Conservation (phyloP, 2,329 filamentous ascomycete species). For the Penicillium sp. region DNA sequence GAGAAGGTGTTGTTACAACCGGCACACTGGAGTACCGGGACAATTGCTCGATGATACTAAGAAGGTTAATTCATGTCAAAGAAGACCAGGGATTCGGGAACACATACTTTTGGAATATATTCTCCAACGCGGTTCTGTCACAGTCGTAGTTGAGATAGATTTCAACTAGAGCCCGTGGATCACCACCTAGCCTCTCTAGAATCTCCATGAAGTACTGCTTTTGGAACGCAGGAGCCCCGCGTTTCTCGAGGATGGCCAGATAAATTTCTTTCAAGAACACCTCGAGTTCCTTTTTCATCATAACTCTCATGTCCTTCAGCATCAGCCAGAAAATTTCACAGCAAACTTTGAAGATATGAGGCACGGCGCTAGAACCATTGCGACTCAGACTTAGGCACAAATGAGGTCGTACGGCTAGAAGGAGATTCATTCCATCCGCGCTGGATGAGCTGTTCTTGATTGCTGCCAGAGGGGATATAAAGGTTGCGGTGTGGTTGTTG, state of each 20-base stretch:
- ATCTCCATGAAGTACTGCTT: conserved; percentile 90
- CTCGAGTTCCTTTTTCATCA: conserved; percentile 98
- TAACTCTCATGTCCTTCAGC: conserved; percentile 86
- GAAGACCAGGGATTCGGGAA: neutral
- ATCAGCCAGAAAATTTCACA: conserved; percentile 98
- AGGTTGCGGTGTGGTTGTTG: conserved; percentile 88
- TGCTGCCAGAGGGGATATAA: conserved; percentile 85
- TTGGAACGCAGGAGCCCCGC: conserved; percentile 80
- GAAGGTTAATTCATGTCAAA: conserved; percentile 5
- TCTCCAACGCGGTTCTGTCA: conserved; percentile 85
- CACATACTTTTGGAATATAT: conserved; percentile 78
- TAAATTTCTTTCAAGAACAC: conserved; percentile 98
- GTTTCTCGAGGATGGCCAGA: conserved; percentile 82
- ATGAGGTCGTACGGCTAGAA: conserved; percentile 96
- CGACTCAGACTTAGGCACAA: conserved; percentile 90
- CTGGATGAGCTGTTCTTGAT: conserved; percentile 89
- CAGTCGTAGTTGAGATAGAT: conserved; percentile 98
- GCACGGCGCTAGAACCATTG: conserved; percentile 91
- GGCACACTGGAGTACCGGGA: conserved; percentile 81
- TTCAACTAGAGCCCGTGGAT: conserved; percentile 86
- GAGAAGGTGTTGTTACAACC: conserved; percentile 68
- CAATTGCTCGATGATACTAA: conserved; percentile 82
- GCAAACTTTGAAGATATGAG: conserved; percentile 89
- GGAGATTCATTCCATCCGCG: conserved; percentile 77
- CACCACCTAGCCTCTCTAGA: conserved; percentile 76